Percentiles rank a stretch among this genome's conserved stretches.
Evolutionary conservation across 1,284 basidiomycete genomes (phyloP).

Genomic region (Schizophyllum commune): DNA sequence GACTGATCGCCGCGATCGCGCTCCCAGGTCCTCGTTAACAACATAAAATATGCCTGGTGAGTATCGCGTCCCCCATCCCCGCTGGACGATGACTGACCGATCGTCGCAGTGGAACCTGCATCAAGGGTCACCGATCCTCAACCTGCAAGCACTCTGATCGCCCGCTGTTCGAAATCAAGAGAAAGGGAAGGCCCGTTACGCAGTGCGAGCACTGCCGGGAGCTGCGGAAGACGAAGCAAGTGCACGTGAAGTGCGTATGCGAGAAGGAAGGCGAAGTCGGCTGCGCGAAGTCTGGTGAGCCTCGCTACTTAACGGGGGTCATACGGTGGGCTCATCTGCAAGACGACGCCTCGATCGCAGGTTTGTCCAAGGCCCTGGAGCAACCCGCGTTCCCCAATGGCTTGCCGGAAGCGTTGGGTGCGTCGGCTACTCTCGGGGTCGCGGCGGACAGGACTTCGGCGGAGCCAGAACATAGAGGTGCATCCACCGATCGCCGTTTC

Average conservation of each 20-base stretch:
- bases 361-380: constrained; percentile 47
- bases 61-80: constrained; percentile 14
- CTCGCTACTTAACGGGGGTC: constrained; percentile 9
- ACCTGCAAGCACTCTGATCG: constrained; percentile 71
- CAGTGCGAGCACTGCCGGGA: constrained; percentile 76
- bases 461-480: constrained; percentile 49
- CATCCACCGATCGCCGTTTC: constrained; percentile 17
- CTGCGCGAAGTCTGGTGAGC: constrained; percentile 37
- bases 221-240: constrained; percentile 66
- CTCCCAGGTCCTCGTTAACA: constrained; percentile 63
- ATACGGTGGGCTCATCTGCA: constrained; percentile 35
- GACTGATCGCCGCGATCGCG: constrained; percentile 8
- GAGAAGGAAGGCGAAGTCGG: constrained; percentile 29
- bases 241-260: constrained; percentile 64
- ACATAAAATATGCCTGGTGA: constrained; percentile 78
- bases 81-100: constrained; percentile 7
- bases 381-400: constrained; percentile 67
- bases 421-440: constrained; percentile 43
- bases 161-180: constrained; percentile 74
- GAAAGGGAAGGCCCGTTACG: constrained; percentile 75
- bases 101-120: constrained; percentile 63
- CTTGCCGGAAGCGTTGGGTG: constrained; percentile 56
- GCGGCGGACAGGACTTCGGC: constrained; percentile 33
- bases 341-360: constrained; percentile 33
- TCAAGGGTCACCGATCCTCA: constrained; percentile 77